Evolutionary conservation across 1,139 yeast species (phyloP).

Genomic region (Kodamaea arcana): DNA sequence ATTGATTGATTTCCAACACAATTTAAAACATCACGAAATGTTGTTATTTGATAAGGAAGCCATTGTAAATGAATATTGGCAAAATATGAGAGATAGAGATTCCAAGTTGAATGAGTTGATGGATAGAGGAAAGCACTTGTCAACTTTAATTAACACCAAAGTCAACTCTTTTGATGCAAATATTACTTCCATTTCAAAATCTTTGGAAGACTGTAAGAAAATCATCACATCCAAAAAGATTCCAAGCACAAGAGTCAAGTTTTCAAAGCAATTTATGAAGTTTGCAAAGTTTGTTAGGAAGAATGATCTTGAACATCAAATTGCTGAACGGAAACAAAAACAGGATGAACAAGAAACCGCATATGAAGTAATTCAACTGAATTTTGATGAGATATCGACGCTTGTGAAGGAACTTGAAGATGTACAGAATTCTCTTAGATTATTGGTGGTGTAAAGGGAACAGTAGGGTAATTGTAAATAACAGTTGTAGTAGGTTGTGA

Average conservation of each 20-base stretch:
- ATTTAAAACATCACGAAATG: background rate
- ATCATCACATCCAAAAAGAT: background rate
- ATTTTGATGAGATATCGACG: background rate
- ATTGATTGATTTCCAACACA: slow-evolving; percentile 2
- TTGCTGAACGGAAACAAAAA: background rate
- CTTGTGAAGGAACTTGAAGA: background rate
- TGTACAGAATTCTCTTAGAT: background rate
- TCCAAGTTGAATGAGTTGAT: background rate
- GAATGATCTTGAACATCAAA: background rate
- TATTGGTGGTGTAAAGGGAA: too few relatives aligned
- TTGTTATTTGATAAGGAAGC: background rate
- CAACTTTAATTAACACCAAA: background rate
- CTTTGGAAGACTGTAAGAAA: background rate
- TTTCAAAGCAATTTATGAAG: background rate
- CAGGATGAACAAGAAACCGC: background rate
- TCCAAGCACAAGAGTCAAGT: background rate
- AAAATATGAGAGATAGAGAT: background rate
- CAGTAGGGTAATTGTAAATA: too few relatives aligned
- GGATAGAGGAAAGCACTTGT: background rate
- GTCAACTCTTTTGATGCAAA: background rate
- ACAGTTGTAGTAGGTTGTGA: too few relatives aligned
- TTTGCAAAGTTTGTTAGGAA: background rate
- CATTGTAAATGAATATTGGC: background rate
- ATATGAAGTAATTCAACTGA: background rate
- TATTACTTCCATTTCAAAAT: background rate